Evolutionary conservation across 2,329 filamentous ascomycete genomes (phyloP), one percentile per base, ranked within the genome.

Genomic region (Alternaria solani): DNA sequence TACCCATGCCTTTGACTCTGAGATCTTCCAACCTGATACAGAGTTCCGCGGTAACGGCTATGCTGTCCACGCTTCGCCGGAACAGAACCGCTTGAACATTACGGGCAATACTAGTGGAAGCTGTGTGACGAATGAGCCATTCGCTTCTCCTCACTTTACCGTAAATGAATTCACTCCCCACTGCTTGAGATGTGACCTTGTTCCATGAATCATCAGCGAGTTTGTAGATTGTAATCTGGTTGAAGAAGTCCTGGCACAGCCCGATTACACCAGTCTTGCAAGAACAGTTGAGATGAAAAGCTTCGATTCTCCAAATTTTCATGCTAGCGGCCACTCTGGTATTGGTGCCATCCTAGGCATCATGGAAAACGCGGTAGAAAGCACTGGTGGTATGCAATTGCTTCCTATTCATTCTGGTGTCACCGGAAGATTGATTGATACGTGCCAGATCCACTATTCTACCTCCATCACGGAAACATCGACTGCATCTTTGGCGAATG

Each of bases 401-500:
- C 16, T 32, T 47, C 26, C 18, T n/a, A 14, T 47, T 18, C 26
- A 2, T n/a, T 36, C 32, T 14, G 11, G 30, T 20, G 28, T 12
- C 43, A 18, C 16, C 20, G 4, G 16, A 12, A 20, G 12, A 47
- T 6, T 32, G 16, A 18, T 26, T 47, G n/a, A 47, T 26, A 23
- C 2, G 12, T 32, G 44, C 5, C 26, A 47, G 62, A 64, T 6
- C 80, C 74, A 28, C 59, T 75, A 14, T 81, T 76, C 68, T 81
- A 72, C 44, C 67, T 80, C 30, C 78, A 81, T 57, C 74, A 80
- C 57, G 67, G 70, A 8, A 77, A 78, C 55, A 65, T 80, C 7
- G 78, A 80, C 63, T 72, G 69, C 4, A 65, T 79, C 18, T 73
- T 75, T 48, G 79, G 74, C 67, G n/a, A 32, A 51, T 70, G 70